Evolutionary conservation across 1,284 basidiomycete species (phyloP).

Genomic region (Ganoderma lucidum): DNA sequence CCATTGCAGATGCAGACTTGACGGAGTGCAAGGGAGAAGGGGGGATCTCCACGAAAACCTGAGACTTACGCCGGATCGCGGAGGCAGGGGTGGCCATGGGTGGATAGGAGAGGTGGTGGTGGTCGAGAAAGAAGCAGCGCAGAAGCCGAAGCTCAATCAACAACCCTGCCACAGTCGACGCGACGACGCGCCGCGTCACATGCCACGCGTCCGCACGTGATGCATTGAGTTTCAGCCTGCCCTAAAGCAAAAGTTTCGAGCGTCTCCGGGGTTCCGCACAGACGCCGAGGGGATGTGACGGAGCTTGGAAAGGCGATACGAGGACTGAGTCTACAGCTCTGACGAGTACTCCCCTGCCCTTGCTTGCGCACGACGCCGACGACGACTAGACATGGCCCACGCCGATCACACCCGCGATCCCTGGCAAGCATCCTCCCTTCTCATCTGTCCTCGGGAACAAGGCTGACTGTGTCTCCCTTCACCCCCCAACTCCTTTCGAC

Average conservation of each 20-base stretch:
- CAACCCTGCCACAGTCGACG: conserved; percentile 27
- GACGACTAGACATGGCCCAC: conserved; percentile 66
- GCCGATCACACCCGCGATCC: conserved; percentile 95
- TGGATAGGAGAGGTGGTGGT: conserved; percentile 29
- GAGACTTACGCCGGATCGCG: conserved; percentile 45
- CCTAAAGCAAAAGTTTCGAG: conserved; percentile 37
- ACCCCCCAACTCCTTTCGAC: conserved; percentile 10
- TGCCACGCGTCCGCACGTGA: conserved; percentile 41
- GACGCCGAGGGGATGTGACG: conserved; percentile 9
- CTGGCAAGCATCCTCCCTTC: conserved; percentile 60
- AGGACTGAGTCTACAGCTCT: conserved; percentile 5
- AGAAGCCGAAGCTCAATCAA: conserved; percentile 26
- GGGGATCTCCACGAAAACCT: conserved; percentile 68
- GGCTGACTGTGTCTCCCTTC: conserved; percentile 16
- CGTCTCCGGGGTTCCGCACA: conserved; percentile 10
- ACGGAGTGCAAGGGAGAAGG: conserved; percentile 47
- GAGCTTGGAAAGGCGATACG: conserved; percentile 20
- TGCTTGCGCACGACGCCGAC: conserved; percentile 34
- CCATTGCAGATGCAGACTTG: conserved; percentile 16
- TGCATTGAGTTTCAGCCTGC: conserved; percentile 15
- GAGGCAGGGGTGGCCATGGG: conserved; percentile 37
- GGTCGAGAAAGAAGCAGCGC: conserved; percentile 25
- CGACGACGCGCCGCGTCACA: conserved; percentile 38
- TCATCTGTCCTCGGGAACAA: neutral
- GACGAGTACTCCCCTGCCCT: conserved; percentile 8